Evolutionary conservation across 2,329 filamentous ascomycete genomes (phyloP), one percentile per base, ranked within the genome.

Genomic region (Trichoderma koningii): DNA sequence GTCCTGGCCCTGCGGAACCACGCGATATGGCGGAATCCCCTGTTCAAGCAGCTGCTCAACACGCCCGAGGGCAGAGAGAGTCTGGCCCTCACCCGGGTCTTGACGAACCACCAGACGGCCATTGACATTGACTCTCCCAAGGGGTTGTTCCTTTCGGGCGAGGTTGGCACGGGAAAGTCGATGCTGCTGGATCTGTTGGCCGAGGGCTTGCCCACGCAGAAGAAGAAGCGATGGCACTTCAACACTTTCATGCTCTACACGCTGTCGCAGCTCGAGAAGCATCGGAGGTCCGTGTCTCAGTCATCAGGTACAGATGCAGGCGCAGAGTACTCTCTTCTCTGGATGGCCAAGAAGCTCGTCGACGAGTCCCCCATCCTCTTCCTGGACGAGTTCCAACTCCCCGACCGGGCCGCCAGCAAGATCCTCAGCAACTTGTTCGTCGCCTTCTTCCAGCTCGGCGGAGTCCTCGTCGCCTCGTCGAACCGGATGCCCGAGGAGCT

Each of bases 101-200:
- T 93, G 15, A 89, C 87, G 0, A 86, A 83, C 69, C 85, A 93
- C 72, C 87, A 93, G 73, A 85, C 86, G 21, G 91, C 91, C 12
- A 82, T 92, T 67, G 80, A 87, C 52, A 83, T 93, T 55, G 82
- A 90, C 70, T 92, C 89, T 0, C 91, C 91, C 0, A 86, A 83
- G 69, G 91, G 91, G 0, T 78, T 95, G 17, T 88, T 94, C 72
- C 81, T 95, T 0, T 91, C 92, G 28, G 91, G 91, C 7, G 90
- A 93, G 72, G 91, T 95, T 1, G 91, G 91, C 12, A 92, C 89
- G 0, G 91, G 91, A 15, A 95, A 95, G 74, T 90, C 87, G 5
- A 93, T 95, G 89, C 83, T 95, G n/a, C 82, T 93, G 15, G 91
- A 94, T 71, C 79, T 95, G 0, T 85, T 95, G n/a, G 89, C 90